phyloP scores from a whole-genome alignment of 179 eudicot genomes.

The Carnegiea gigantea region DNA sequence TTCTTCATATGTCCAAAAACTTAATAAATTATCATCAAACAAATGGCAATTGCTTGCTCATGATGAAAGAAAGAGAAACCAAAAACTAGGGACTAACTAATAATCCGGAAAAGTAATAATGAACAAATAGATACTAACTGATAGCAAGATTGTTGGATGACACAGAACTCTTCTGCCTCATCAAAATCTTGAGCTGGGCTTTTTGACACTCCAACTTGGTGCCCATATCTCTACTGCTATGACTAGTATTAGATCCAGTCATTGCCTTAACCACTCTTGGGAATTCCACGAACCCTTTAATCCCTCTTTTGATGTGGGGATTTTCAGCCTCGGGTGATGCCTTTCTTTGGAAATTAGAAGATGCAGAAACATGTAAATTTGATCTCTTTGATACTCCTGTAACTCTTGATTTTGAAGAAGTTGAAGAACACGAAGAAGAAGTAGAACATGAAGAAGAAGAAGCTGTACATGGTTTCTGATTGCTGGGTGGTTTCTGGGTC shows the following conservation, averaged over 20 bases:
- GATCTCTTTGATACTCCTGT: constrained; percentile 5
- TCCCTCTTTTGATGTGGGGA: constrained; percentile 78
- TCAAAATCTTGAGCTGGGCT: constrained; percentile 56
- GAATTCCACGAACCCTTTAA: constrained; percentile 75
- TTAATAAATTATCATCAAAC: not conserved
- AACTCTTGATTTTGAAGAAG: not conserved
- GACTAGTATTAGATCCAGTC: constrained; percentile 34
- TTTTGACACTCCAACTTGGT: constrained; percentile 72
- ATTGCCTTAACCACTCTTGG: constrained; percentile 66
- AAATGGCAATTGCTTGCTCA: not conserved
- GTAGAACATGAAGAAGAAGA: constrained; percentile 11
- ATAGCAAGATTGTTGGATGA: constrained; percentile 42
- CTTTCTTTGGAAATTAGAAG: constrained; percentile 23
- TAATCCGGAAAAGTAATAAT: not conserved
- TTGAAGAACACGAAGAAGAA: not conserved
- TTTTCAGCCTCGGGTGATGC: constrained; percentile 50
- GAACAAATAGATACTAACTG: constrained; percentile 25
- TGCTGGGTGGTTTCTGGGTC: constrained; percentile 4
- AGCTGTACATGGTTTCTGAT: not conserved
- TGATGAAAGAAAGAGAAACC: not conserved
- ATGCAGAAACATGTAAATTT: not conserved
- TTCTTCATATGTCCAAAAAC: not conserved
- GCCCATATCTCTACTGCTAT: constrained; percentile 38
- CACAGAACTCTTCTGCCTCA: constrained; percentile 49
- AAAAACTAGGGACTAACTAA: not conserved